Conservation (phyloP, 2,329 filamentous ascomycete species). For the Hypocrella siamensis region DNA sequence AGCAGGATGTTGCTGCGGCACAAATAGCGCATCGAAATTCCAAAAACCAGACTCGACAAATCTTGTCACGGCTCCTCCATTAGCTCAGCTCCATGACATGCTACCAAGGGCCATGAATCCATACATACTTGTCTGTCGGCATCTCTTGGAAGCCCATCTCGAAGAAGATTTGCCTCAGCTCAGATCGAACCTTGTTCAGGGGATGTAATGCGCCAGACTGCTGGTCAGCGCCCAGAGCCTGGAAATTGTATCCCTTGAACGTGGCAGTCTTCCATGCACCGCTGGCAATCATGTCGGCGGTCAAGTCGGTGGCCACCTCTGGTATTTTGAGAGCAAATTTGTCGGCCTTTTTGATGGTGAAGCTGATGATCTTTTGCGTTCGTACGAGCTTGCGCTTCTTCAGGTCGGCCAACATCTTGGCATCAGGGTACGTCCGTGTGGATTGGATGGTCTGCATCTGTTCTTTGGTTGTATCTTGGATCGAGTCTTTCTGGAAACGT, state of each 20-base stretch:
- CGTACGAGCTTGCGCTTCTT: conserved; percentile 85
- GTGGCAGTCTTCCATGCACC: conserved; percentile 85
- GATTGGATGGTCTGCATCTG: conserved; percentile 60
- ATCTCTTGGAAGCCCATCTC: conserved; percentile 98
- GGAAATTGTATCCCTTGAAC: conserved; percentile 77
- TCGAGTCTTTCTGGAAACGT: conserved; percentile 52
- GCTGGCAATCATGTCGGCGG: conserved; percentile 75
- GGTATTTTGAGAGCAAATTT: conserved; percentile 82
- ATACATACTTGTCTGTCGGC: conserved; percentile 56
- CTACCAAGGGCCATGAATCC: too few relatives aligned
- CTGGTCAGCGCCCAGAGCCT: conserved; percentile 47
- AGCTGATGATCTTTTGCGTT: conserved; percentile 71
- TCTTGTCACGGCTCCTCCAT: neutral
- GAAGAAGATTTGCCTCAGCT: conserved; percentile 98
- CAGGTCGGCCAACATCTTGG: conserved; percentile 64
- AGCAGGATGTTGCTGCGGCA: conserved; percentile 89
- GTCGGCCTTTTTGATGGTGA: conserved; percentile 67
- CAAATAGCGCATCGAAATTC: conserved; percentile 93
- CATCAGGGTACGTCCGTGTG: conserved; percentile 49
- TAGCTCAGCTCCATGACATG: neutral
- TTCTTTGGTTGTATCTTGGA: conserved; percentile 65
- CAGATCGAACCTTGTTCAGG: conserved; percentile 86
- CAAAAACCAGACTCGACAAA: conserved; percentile 97
- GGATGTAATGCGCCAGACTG: conserved; percentile 47
- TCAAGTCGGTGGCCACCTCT: conserved; percentile 90